These are phyloP conservation scores for Candida railenensis DNA, from an alignment of 805 yeast species.

Conservation along the genomic window DNA sequence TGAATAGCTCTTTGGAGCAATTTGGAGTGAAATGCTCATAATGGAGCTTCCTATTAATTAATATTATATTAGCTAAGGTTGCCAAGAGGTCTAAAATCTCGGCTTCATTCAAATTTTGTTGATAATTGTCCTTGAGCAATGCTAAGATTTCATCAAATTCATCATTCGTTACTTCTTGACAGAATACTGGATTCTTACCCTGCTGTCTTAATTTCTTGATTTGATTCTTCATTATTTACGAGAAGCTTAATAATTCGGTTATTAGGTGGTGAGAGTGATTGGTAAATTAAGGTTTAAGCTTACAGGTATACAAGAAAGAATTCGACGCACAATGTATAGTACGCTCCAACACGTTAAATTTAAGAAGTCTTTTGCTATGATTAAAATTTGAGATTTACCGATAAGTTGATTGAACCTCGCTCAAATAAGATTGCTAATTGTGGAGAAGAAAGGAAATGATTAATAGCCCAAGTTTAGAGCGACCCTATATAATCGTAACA, in stretches of 20 bases:
- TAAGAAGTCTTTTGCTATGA: no score
- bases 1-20: constrained; percentile 13
- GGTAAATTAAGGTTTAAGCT: neutral
- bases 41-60: constrained; percentile 22
- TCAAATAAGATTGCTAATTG: no score
- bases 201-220: constrained; percentile 11
- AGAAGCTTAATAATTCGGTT: no score
- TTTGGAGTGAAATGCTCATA: constrained; percentile 15
- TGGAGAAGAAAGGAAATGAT: no score
- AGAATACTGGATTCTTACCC: constrained; percentile 16
- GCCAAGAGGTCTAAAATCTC: constrained; percentile 18
- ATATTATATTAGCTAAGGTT: constrained; percentile 23
- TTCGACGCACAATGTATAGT: no score
- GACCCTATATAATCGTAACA: no score
- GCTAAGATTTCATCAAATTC: constrained; percentile 12
- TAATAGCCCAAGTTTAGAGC: no score
- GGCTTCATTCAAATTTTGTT: neutral
- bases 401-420: no score
- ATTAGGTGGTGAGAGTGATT: no score
- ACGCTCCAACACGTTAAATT: no score
- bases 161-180: constrained; percentile 8
- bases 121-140: constrained; percentile 4
- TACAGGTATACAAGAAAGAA: no score
- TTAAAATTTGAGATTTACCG: no score
- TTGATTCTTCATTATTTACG: neutral